Conservation (phyloP, 108 stramenopile species). For the Pseudonitzschia pungens region DNA sequence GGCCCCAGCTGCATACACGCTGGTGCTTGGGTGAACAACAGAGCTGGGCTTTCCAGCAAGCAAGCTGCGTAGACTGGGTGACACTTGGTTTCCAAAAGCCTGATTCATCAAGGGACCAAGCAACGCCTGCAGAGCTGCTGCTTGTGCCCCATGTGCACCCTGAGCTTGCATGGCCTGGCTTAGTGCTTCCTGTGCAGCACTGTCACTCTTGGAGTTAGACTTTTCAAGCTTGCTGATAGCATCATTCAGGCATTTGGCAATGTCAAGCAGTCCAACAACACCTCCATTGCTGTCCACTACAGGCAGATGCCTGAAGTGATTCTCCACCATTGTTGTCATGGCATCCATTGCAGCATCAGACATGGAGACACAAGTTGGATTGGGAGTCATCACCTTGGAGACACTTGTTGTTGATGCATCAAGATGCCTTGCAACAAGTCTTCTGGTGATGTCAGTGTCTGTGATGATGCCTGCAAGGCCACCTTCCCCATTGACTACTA, state of each 20-base stretch:
- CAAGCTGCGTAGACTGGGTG: conserved; percentile 73
- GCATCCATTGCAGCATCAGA: conserved; percentile 90
- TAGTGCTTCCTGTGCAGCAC: conserved; percentile 62
- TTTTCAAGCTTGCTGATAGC: conserved; percentile 89
- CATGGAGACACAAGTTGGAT: conserved; percentile 86
- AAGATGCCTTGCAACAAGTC: conserved; percentile 77
- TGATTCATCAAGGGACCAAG: conserved; percentile 69
- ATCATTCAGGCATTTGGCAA: conserved; percentile 94
- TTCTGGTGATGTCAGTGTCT: conserved; percentile 77
- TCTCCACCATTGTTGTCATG: conserved; percentile 92
- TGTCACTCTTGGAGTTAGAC: conserved; percentile 52
- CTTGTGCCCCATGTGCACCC: conserved; percentile 70
- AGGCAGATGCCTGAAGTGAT: conserved; percentile 91
- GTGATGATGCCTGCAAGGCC: conserved; percentile 79
- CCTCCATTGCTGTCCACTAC: conserved; percentile 83
- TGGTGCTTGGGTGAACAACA: conserved; percentile 60
- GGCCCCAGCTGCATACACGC: conserved; percentile 65
- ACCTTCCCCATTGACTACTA: conserved; percentile 58
- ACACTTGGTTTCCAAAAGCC: conserved; percentile 67
- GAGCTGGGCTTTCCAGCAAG: conserved; percentile 70
- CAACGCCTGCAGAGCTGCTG: conserved; percentile 64
- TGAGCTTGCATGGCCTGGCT: conserved; percentile 58
- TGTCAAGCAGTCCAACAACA: conserved; percentile 90
- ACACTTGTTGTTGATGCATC: conserved; percentile 59
- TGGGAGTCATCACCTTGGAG: conserved; percentile 79